These are phyloP conservation scores for Penicillium crystallinum DNA, from an alignment of 495 filamentous ascomycete species.

Conservation along the genomic window DNA sequence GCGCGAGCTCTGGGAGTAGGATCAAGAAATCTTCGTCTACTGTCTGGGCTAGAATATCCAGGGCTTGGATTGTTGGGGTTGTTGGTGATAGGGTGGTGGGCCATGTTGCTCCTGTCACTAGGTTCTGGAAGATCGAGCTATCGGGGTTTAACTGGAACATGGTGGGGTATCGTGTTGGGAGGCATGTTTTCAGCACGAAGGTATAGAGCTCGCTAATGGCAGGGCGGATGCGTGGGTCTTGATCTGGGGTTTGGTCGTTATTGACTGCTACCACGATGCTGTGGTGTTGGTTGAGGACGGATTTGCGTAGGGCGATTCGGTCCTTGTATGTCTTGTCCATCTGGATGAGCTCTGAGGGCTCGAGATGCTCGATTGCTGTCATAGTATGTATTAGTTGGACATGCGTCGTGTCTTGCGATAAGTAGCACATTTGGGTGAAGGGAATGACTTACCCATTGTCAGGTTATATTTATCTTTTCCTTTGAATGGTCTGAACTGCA, in stretches of 20 bases:
- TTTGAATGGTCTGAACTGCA: slow-evolving; percentile 57
- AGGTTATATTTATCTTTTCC: slow-evolving; percentile 62
- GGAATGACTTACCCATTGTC: slow-evolving; percentile 56
- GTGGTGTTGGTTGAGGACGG: slow-evolving; percentile 44
- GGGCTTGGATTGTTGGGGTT: slow-evolving; percentile 16
- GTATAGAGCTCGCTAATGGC: slow-evolving; percentile 62
- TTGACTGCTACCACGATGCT: slow-evolving; percentile 41
- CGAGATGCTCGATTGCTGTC: slow-evolving; percentile 44
- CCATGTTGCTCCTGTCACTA: slow-evolving; percentile 37
- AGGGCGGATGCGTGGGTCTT: slow-evolving; percentile 32
- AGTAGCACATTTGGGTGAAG: background rate
- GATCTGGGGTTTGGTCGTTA: slow-evolving; percentile 13
- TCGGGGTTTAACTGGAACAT: slow-evolving; percentile 47
- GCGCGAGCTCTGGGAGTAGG: slow-evolving; percentile 47
- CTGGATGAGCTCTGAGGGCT: slow-evolving; percentile 56
- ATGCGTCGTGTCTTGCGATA: background rate
- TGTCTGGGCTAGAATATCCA: slow-evolving; percentile 16
- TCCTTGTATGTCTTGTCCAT: slow-evolving; percentile 62
- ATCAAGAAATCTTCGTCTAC: slow-evolving; percentile 61
- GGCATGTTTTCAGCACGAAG: slow-evolving; percentile 57
- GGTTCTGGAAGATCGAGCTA: slow-evolving; percentile 34
- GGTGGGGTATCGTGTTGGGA: slow-evolving; percentile 60
- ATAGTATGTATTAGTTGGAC: background rate
- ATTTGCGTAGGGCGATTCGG: slow-evolving; percentile 50
- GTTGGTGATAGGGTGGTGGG: slow-evolving; percentile 28